Evolutionary conservation across 2,329 filamentous ascomycete genomes (phyloP).

Genomic region (Diplocarpon rosae): DNA sequence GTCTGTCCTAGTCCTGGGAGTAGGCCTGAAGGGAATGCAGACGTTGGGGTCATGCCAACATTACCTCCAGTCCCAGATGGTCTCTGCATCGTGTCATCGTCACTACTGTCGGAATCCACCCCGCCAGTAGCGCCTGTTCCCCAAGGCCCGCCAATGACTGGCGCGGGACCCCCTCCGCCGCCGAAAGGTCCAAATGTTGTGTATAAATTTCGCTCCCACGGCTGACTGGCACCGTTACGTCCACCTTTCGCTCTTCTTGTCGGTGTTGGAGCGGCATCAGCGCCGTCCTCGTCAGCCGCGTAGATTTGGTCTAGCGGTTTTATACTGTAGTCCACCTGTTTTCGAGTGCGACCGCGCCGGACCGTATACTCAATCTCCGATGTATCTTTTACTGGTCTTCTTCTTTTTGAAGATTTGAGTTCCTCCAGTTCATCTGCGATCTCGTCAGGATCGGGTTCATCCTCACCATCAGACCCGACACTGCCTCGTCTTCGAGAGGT

Average conservation of each 20-base stretch:
- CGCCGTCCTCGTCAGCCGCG: constrained; percentile 64
- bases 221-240: constrained; percentile 32
- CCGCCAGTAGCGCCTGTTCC: constrained; percentile 64
- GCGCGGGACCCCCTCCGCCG: constrained; percentile 56
- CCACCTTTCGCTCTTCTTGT: constrained; percentile 53
- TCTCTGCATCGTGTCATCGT: constrained; percentile 71
- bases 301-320: constrained; percentile 61
- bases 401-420: constrained; percentile 35
- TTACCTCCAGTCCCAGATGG: constrained; percentile 49
- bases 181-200: constrained; percentile 90
- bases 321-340: constrained; percentile 77
- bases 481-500: constrained; percentile 37
- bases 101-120: constrained; percentile 90
- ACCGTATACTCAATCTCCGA: constrained; percentile 48
- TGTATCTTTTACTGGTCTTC: constrained; percentile 38
- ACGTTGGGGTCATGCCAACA: constrained; percentile 51
- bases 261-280: constrained; percentile 56
- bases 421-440: constrained; percentile 56
- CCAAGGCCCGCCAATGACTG: constrained; percentile 51
- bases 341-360: constrained; percentile 43
- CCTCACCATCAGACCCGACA: constrained; percentile 39
- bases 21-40: constrained; percentile 39
- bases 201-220: constrained; percentile 73
- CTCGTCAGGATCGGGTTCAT: constrained; percentile 51
- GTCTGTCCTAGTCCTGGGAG: constrained; percentile 41